These are phyloP conservation scores for Geosiphon pyriformis DNA, from an alignment of 192 early-diverging fungal species.

Conservation along the genomic window DNA sequence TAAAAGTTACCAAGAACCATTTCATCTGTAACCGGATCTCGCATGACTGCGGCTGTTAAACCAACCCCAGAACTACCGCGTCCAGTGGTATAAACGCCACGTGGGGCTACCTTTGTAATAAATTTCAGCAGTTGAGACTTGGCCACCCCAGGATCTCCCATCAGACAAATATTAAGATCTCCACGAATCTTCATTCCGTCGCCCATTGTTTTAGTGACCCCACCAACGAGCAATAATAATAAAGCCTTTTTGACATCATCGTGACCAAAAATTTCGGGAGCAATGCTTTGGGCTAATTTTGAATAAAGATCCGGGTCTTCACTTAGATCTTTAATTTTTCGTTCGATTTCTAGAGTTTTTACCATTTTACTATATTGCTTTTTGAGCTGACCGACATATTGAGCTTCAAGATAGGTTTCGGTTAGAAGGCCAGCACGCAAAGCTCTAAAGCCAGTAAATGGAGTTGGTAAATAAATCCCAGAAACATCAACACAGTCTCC, in stretches of 20 bases:
- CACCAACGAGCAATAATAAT: slow-evolving; percentile 78
- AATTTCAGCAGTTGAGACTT: slow-evolving; percentile 97
- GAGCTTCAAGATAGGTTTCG: slow-evolving; percentile 91
- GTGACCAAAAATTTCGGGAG: slow-evolving; percentile 89
- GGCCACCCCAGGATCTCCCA: slow-evolving; percentile 98
- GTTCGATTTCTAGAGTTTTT: slow-evolving; percentile 45
- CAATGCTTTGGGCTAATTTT: slow-evolving; percentile 68
- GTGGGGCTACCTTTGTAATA: slow-evolving; percentile 88
- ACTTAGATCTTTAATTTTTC: slow-evolving; percentile 51
- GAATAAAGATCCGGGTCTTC: slow-evolving; percentile 71
- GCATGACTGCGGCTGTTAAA: slow-evolving; percentile 89
- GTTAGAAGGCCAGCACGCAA: slow-evolving; percentile 86
- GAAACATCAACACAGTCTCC: slow-evolving; percentile 82
- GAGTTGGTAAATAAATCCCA: slow-evolving; percentile 88
- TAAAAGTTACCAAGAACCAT: slow-evolving; percentile 68
- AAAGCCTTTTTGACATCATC: slow-evolving; percentile 92
- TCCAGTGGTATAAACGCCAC: slow-evolving; percentile 96
- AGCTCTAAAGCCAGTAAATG: slow-evolving; percentile 89
- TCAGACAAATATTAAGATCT: slow-evolving; percentile 94
- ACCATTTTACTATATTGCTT: slow-evolving; percentile 86
- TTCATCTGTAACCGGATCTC: slow-evolving; percentile 90
- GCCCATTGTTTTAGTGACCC: slow-evolving; percentile 69
- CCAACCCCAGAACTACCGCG: slow-evolving; percentile 93
- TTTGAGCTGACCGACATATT: slow-evolving; percentile 82
- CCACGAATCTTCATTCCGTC: slow-evolving; percentile 96